These are phyloP conservation scores for Pulveroboletus sp. DNA, from an alignment of 1,284 basidiomycete species.

Conservation along the genomic window DNA sequence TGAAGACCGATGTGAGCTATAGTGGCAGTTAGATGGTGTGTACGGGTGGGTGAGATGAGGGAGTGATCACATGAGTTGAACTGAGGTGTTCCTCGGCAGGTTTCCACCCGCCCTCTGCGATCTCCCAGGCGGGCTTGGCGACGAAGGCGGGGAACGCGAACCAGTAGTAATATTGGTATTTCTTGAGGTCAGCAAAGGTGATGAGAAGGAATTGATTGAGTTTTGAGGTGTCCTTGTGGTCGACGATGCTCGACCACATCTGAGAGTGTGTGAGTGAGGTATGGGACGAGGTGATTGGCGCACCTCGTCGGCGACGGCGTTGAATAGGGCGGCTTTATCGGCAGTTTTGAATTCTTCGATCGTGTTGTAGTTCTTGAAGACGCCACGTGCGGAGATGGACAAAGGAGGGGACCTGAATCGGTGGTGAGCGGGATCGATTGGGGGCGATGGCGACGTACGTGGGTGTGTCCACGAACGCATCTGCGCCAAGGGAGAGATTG, in stretches of 20 bases:
- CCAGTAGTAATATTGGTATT: slow-evolving; percentile 98
- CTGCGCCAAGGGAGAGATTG: slow-evolving; percentile 54
- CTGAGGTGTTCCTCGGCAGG: slow-evolving; percentile 39
- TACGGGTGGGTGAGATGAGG: not conserved
- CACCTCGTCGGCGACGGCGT: slow-evolving; percentile 61
- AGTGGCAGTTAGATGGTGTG: not conserved
- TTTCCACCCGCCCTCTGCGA: slow-evolving; percentile 55
- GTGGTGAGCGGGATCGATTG: slow-evolving; percentile 10
- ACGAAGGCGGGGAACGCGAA: slow-evolving; percentile 94
- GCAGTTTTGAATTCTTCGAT: slow-evolving; percentile 92
- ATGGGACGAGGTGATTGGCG: slow-evolving; percentile 8
- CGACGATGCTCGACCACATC: slow-evolving; percentile 63
- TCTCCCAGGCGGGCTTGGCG: slow-evolving; percentile 84
- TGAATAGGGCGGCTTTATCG: slow-evolving; percentile 86
- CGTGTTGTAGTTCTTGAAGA: slow-evolving; percentile 92
- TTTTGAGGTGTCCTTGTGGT: slow-evolving; percentile 46
- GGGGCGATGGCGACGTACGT: slow-evolving; percentile 35
- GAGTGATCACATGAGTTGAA: slow-evolving; percentile 12
- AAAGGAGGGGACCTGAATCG: slow-evolving; percentile 38
- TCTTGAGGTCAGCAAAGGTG: slow-evolving; percentile 96
- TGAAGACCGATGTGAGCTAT: slow-evolving; percentile 50
- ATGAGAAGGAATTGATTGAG: slow-evolving; percentile 85
- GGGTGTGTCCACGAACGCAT: slow-evolving; percentile 48
- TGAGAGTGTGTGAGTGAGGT: slow-evolving; percentile 25
- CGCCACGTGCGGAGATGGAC: slow-evolving; percentile 50